Evolutionary conservation across 2,329 filamentous ascomycete genomes (phyloP).

Genomic region (Sporothrix mexicana): DNA sequence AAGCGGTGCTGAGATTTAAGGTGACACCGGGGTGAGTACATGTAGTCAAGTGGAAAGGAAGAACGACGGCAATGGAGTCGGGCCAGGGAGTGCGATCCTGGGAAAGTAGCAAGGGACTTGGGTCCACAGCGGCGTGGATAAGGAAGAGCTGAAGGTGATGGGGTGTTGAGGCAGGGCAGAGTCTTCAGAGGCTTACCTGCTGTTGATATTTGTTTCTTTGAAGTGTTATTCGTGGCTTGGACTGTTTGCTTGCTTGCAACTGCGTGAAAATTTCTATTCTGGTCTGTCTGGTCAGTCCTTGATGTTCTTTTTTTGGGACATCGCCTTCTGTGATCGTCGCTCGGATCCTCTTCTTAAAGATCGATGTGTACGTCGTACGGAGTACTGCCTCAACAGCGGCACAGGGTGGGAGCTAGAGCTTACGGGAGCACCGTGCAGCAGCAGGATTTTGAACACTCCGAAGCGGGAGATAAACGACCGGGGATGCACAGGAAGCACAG

Average conservation of each 20-base stretch:
- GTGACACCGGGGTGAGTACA: constrained; percentile 10
- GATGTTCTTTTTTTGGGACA: constrained; percentile 8
- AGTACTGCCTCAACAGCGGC: neutral
- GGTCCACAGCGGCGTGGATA: constrained; percentile 24
- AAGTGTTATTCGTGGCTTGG: too few species aligned
- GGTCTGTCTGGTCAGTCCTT: neutral
- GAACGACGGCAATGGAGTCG: constrained; percentile 4
- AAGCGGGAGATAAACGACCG: constrained; percentile 9
- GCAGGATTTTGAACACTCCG: neutral
- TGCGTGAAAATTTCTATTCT: neutral
- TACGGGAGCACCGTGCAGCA: constrained; percentile 11
- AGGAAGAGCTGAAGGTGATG: constrained; percentile 20
- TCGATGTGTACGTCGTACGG: too few species aligned
- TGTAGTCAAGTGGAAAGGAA: neutral
- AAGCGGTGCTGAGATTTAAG: neutral
- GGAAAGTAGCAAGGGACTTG: neutral
- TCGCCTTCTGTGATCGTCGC: neutral
- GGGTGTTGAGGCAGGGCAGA: constrained; percentile 13
- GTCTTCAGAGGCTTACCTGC: neutral
- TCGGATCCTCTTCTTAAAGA: neutral
- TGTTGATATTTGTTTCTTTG: neutral
- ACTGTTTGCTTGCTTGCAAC: neutral
- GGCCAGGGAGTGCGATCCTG: neutral
- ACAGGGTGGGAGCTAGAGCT: neutral
- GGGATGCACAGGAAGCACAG: neutral